Evolutionary conservation across 345 rosid species (phyloP).

Genomic region (Diplotaxis tenuifolia): DNA sequence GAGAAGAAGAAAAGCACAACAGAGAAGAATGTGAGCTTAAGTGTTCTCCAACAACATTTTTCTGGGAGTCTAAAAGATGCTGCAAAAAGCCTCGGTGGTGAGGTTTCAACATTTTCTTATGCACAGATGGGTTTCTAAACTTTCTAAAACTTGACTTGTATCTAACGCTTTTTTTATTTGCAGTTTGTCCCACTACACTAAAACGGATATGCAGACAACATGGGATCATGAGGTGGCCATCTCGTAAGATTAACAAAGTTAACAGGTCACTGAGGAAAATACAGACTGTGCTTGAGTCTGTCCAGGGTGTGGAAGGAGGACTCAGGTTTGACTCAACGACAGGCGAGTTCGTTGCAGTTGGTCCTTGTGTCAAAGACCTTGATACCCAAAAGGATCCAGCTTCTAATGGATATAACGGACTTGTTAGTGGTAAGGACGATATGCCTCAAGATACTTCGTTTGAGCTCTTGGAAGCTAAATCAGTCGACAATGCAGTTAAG

Average conservation of each 20-base stretch:
- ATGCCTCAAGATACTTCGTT: constrained; percentile 22
- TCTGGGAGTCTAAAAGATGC: constrained; percentile 95
- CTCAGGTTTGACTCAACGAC: constrained; percentile 68
- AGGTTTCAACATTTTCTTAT: constrained; percentile 22
- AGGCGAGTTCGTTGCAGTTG: constrained; percentile 64
- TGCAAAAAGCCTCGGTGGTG: constrained; percentile 94
- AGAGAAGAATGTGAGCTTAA: constrained; percentile 87
- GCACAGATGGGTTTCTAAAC: background rate
- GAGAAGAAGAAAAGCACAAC: constrained; percentile 80
- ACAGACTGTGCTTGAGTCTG: constrained; percentile 84
- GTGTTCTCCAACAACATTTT: constrained; percentile 84
- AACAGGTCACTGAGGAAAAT: constrained; percentile 79
- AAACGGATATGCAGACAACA: constrained; percentile 97
- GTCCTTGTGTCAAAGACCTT: constrained; percentile 42
- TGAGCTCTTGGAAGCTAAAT: constrained; percentile 25
- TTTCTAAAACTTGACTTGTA: constrained; percentile 19
- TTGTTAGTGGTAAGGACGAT: constrained; percentile 14
- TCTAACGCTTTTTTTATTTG: constrained; percentile 27
- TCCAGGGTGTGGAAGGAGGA: constrained; percentile 87
- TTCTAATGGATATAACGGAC: constrained; percentile 35
- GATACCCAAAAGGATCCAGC: constrained; percentile 40
- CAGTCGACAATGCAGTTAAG: constrained; percentile 47
- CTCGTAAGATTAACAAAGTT: constrained; percentile 93
- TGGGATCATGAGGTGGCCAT: constrained; percentile 96
- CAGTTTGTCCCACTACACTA: constrained; percentile 95